Evolutionary conservation across 345 rosid species (phyloP).

Genomic region (Corchorus capsularis): DNA sequence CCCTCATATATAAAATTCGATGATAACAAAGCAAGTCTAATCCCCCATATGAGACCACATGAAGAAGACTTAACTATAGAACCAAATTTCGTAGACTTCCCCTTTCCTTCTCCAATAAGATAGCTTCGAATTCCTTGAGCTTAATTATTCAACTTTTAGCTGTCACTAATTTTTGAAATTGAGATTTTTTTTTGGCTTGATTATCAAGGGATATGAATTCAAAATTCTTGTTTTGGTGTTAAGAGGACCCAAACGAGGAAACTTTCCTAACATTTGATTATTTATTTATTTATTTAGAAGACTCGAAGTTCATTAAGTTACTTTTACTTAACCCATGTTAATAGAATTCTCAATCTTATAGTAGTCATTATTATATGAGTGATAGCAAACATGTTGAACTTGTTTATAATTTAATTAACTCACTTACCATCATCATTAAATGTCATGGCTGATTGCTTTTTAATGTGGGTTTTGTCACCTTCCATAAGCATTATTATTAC

Average conservation of each 20-base stretch:
- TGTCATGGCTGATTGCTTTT: neutral
- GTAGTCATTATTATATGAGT: no score
- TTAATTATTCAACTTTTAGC: slow-evolving; percentile 8
- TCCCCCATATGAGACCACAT: slow-evolving; percentile 2
- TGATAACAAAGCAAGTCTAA: neutral
- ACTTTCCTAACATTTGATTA: neutral
- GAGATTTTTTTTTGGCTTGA: neutral
- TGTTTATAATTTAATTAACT: neutral
- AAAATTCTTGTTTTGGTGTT: neutral
- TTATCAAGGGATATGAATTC: neutral
- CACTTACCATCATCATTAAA: neutral
- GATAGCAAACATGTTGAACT: neutral
- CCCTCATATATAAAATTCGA: neutral
- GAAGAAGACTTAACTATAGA: neutral
- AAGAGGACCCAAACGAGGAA: no score
- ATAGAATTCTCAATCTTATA: no score
- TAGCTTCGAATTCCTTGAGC: neutral
- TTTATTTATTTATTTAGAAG: neutral
- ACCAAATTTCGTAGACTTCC: neutral
- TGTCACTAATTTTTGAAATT: neutral
- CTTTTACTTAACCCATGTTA: no score
- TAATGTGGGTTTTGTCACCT: neutral
- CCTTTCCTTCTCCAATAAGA: neutral
- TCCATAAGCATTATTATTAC: neutral
- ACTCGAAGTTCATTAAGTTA: no score